Evolutionary conservation across 2,329 filamentous ascomycete species (phyloP), one percentile per base, ranked within the genome.

Genomic region (Aureobasidium pullulans): DNA sequence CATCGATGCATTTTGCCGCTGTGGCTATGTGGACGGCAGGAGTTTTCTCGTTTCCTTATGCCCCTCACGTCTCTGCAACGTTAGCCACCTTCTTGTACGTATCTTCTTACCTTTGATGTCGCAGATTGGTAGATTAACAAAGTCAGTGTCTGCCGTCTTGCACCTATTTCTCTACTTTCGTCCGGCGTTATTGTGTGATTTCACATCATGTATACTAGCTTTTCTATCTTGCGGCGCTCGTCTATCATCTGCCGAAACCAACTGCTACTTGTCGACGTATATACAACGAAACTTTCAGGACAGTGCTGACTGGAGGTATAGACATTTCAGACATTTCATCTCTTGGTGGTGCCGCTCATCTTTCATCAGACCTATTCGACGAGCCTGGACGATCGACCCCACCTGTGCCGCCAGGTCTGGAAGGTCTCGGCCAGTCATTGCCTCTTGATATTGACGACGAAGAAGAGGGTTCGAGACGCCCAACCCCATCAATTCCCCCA

Each of bases 401-500:
- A 7, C 67, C 70, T 13, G 65, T 72, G 9, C 70, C 70, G 11
- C 71, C 71, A 9, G 56, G 56, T 15, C 23, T 73, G 57, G 70
- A 71, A 62, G 64, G 60, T 11, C 40, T 63, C 15, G 61, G 61
- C 31, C 61, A 63, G 13, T 60, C 52, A 11, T 19, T 59, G 39
- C 32, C 37, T 9, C 31, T 46, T 37, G 47, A 40, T 13, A 16
- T 50, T 28, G 46, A 50, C n/a, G 44, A 49, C 32, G 71, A 71
- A 52, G 71, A 50, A 6, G 59, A 61, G n/a, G 28, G 43, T 2
- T 57, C 49, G 8, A 56, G 75, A 37, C 71, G 73, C 28, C 68
- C 75, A 13, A 78, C 76, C 9, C 76, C 76, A 1, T 72, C 73
- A 1, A 70, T 79, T 31, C 77, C 77, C 11, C 77, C 77, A 16